Evolutionary conservation across 768 basidiomycete genomes (phyloP).

Genomic region (Rhizopogon rudus): DNA sequence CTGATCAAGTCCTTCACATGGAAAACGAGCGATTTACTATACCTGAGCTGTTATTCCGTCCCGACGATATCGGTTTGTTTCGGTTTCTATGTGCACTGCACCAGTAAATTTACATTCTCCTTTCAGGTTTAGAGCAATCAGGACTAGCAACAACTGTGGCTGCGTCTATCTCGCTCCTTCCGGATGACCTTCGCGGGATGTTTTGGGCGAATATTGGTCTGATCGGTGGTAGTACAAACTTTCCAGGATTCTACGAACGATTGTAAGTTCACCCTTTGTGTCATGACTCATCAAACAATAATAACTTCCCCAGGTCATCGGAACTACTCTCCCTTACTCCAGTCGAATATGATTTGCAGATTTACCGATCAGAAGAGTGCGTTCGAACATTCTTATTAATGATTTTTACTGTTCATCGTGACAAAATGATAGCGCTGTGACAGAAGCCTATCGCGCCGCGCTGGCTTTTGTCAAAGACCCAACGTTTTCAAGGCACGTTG

Average conservation of each 20-base stretch:
- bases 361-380: slow-evolving; percentile 73
- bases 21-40: slow-evolving; percentile 89
- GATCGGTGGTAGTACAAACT: slow-evolving; percentile 77
- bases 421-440: slow-evolving; percentile 47
- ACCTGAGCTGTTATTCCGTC: slow-evolving; percentile 89
- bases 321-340: slow-evolving; percentile 83
- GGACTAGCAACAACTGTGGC: slow-evolving; percentile 78
- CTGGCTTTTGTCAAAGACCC: slow-evolving; percentile 50
- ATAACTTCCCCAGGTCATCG: slow-evolving; percentile 41
- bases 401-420: slow-evolving; percentile 5
- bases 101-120: slow-evolving; percentile 5
- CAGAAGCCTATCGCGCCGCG: slow-evolving; percentile 61
- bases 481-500: slow-evolving; percentile 45
- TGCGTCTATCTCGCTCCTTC: slow-evolving; percentile 68
- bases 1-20: slow-evolving; percentile 75
- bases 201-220: slow-evolving; percentile 94
- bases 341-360: slow-evolving; percentile 67
- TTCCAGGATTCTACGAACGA: slow-evolving; percentile 68
- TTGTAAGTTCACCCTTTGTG: slow-evolving; percentile 48
- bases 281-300: slow-evolving; percentile 2
- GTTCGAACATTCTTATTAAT: slow-evolving; percentile 25
- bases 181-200: slow-evolving; percentile 82
- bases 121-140: slow-evolving; percentile 68
- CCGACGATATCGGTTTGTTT: slow-evolving; percentile 78
- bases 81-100: slow-evolving; percentile 6